Evolutionary conservation across 2,329 filamentous ascomycete species (phyloP), one percentile per base, ranked within the genome.

Genomic region (Sphaerulina vaccinii): DNA sequence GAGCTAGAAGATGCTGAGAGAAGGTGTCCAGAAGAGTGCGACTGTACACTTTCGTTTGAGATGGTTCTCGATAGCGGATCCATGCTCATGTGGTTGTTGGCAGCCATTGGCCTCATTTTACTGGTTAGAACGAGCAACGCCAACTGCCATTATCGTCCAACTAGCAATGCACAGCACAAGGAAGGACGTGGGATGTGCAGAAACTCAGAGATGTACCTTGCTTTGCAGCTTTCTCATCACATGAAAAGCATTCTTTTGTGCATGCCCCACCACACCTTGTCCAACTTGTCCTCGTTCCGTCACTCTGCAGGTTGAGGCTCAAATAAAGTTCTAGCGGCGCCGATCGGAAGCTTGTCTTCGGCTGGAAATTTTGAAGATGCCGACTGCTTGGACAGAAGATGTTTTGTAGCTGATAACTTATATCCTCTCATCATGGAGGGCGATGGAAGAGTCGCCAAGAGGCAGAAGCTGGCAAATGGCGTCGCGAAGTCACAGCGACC

Each of bases 391-490:
- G n/a, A n/a, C n/a, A n/a, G n/a, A n/a, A n/a, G n/a, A n/a, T n/a
- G n/a, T n/a, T n/a, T n/a, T n/a, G n/a, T n/a, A n/a, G n/a, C n/a
- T n/a, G 7, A 29, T 29, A 29, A 44, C 23, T 10, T 13, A 32
- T 32, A 10, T 4, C 11, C 5, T 10, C n/a, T 13, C 19, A 50
- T 46, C 24, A 55, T 58, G 51, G 53, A 59, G 15, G 42, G 33
- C 11, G 54, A 52, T n/a, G 62, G 59, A 19, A 60, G 57, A 29
- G 55, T 58, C 13, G 59, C 57, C 54, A 96, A 96, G 77, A 84
- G 90, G 58, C 87, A 90, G 71, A 90, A 86, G 74, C 74, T 83
- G 32, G 49, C 51, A 10, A 60, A 66, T 49, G 63, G 60, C 13
- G 47, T 45, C 15, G 57, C 55, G 4, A 62, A 61, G 41, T 44